phyloP scores from a whole-genome alignment of 2,329 filamentous ascomycete genomes.

The Penicillium sclerotigenum region DNA sequence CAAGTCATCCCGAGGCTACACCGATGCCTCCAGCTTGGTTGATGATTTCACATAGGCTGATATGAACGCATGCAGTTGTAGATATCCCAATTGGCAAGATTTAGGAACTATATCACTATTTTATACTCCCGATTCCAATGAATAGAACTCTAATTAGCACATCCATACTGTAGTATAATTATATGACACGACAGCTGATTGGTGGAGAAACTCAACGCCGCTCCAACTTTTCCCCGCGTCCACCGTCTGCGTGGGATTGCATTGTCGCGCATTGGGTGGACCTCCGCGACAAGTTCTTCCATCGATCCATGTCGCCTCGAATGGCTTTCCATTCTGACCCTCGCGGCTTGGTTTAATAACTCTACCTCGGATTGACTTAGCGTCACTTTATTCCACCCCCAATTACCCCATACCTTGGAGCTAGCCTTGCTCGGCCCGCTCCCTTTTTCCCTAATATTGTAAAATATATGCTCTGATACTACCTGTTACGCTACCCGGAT shows the following conservation, averaged over 20 bases:
- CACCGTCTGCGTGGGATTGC: slow-evolving; percentile 14
- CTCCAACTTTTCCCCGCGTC: slow-evolving; percentile 19
- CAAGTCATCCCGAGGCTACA: not conserved
- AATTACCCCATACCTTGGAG: slow-evolving; percentile 4
- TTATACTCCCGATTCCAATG: not conserved
- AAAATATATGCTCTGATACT: not conserved
- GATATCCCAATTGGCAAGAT: not conserved
- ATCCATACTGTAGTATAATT: not conserved
- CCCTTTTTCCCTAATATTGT: not conserved
- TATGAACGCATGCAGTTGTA: not conserved
- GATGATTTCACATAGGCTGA: not conserved
- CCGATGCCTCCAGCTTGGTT: not conserved
- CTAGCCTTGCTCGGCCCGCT: not conserved
- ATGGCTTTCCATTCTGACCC: not conserved
- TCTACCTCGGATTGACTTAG: not conserved
- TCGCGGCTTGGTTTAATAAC: not conserved
- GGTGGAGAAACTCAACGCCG: slow-evolving; percentile 33
- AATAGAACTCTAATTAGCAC: not conserved
- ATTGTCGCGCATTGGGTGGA: slow-evolving; percentile 10
- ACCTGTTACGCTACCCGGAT: not conserved
- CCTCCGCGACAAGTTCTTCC: slow-evolving; percentile 11
- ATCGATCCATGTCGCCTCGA: slow-evolving; percentile 8
- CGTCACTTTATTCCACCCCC: not conserved
- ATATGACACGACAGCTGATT: slow-evolving; percentile 21
- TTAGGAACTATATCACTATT: not conserved